These are phyloP conservation scores for Aspergillus haitiensis DNA, from an alignment of 495 filamentous ascomycete genomes.

Conservation along the genomic window DNA sequence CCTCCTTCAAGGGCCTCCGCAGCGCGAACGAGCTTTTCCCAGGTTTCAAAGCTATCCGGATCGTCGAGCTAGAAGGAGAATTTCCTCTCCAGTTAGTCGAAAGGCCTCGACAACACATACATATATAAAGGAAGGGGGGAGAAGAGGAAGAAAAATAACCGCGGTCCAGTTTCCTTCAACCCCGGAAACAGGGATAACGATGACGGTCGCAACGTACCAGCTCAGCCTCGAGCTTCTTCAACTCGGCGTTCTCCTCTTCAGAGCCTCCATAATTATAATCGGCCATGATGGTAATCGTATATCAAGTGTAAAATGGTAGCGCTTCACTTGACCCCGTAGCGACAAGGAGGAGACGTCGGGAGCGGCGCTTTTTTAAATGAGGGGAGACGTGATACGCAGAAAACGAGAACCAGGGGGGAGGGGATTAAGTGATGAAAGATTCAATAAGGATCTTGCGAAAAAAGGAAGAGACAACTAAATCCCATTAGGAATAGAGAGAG, in stretches of 20 bases:
- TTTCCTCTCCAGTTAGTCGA: conserved; percentile 9
- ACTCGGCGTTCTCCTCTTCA: conserved; percentile 83
- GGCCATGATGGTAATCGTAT: conserved; percentile 40
- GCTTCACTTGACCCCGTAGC: background rate
- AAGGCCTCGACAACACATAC: background rate
- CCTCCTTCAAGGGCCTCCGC: conserved; percentile 87
- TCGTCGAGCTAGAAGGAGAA: conserved; percentile 55
- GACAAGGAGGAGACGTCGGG: background rate
- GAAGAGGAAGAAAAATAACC: background rate
- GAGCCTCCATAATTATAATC: conserved; percentile 71
- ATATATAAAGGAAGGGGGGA: too few relatives aligned
- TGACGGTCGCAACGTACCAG: conserved; percentile 54
- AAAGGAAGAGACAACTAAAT: background rate
- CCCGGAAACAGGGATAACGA: conserved; percentile 3
- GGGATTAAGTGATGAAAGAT: background rate
- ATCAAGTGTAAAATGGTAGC: conserved; percentile 1
- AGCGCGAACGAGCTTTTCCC: conserved; percentile 87
- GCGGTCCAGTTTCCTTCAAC: background rate
- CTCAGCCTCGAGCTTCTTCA: conserved; percentile 73
- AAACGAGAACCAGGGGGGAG: background rate
- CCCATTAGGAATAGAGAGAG: background rate
- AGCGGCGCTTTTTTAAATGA: too few relatives aligned
- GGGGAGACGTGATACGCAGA: background rate
- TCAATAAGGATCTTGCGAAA: background rate
- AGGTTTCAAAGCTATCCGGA: conserved; percentile 88